Conservation (phyloP, 2,329 filamentous ascomycete species). For the Penicillium sp. region DNA sequence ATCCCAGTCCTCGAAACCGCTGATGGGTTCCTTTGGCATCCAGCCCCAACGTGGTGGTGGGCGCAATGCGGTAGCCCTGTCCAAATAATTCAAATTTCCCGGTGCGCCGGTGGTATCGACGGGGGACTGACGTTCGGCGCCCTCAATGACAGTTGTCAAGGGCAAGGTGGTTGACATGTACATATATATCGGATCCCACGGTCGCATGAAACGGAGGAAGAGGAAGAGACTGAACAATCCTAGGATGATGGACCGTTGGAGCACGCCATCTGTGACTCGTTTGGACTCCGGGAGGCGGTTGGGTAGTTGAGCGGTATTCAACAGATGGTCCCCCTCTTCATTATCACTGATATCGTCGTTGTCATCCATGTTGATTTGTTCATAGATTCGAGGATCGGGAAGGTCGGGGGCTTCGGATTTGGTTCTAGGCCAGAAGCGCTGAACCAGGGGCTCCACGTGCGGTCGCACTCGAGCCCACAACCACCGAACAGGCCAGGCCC, state of each 20-base stretch:
- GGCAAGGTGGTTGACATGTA: conserved; percentile 28
- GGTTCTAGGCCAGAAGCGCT: conserved; percentile 5
- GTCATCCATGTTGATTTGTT: conserved; percentile 26
- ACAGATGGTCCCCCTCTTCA: conserved; percentile 17
- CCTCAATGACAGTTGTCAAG: conserved; percentile 21
- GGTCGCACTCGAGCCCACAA: conserved; percentile 13
- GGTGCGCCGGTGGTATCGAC: conserved; percentile 21
- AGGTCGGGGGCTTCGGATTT: neutral
- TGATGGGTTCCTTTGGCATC: conserved; percentile 22
- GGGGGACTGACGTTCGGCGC: conserved; percentile 18
- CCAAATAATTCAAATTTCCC: conserved; percentile 21
- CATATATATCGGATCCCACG: conserved; percentile 26
- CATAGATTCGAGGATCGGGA: conserved; percentile 24
- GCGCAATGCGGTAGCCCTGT: conserved; percentile 18
- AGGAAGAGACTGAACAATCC: conserved; percentile 21
- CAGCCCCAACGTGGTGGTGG: conserved; percentile 23
- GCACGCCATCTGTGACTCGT: conserved; percentile 9
- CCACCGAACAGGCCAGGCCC: conserved; percentile 23
- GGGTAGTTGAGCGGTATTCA: conserved; percentile 11
- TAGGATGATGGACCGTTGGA: conserved; percentile 21
- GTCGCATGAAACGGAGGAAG: conserved; percentile 28
- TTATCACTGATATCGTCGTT: conserved; percentile 24
- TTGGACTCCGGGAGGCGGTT: conserved; percentile 8
- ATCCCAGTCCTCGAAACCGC: conserved; percentile 30
- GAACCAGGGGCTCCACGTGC: conserved; percentile 1